Conservation (phyloP, 176 grass and related monocot genomes). For the Chrysopogon serrulatus region DNA sequence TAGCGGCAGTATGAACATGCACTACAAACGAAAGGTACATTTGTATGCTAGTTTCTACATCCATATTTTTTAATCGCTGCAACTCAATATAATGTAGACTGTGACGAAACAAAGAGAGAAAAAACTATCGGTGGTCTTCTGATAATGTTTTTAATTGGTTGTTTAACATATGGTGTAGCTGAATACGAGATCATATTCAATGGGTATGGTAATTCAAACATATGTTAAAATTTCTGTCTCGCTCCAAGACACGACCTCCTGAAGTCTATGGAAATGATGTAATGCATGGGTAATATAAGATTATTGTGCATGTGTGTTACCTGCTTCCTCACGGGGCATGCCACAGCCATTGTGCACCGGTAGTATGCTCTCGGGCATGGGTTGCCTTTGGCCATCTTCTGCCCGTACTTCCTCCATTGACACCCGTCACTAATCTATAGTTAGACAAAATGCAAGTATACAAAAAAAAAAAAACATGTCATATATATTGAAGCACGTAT, state of each 20-base stretch:
- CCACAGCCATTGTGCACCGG: slow-evolving; percentile 80
- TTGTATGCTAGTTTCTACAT: no score
- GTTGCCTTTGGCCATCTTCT: slow-evolving; percentile 97
- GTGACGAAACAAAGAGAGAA: no score
- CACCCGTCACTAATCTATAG: slow-evolving; percentile 85
- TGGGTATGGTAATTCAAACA: no score
- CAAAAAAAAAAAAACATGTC: neutral
- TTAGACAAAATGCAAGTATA: neutral
- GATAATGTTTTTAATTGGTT: no score
- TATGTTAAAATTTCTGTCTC: neutral
- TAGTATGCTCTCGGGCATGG: slow-evolving; percentile 89
- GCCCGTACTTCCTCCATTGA: slow-evolving; percentile 95
- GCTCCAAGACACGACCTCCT: neutral
- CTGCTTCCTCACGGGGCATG: slow-evolving; percentile 89
- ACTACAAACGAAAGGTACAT: no score
- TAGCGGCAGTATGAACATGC: no score
- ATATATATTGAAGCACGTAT: neutral
- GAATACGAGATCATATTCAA: no score
- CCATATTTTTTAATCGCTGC: no score
- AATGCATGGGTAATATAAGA: no score
- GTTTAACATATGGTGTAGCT: no score
- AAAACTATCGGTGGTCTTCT: no score
- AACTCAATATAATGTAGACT: no score
- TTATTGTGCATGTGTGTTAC: slow-evolving; percentile 26
- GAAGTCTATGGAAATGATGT: neutral